These are phyloP conservation scores for Tephrocybe sp. DNA, from an alignment of 768 basidiomycete genomes.

Conservation along the genomic window DNA sequence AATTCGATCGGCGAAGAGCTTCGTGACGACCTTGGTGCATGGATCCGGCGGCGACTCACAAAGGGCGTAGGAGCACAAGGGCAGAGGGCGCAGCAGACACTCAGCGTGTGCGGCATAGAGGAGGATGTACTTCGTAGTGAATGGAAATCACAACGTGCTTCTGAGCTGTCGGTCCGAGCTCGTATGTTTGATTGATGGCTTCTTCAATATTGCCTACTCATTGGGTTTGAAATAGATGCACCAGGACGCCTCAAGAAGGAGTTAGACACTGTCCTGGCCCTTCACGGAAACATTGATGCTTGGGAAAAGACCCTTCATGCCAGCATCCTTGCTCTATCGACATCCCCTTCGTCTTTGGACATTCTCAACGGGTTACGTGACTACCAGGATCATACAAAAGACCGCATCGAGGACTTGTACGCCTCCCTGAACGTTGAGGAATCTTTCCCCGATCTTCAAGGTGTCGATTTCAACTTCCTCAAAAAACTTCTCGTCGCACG, in stretches of 20 bases:
- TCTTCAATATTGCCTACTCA: background rate
- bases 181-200: slow-evolving; percentile 27
- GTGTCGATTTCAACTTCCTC: slow-evolving; percentile 27
- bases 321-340: slow-evolving; percentile 14
- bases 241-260: slow-evolving; percentile 26
- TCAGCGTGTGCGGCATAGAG: slow-evolving; percentile 17
- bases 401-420: slow-evolving; percentile 30
- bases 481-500: slow-evolving; percentile 27
- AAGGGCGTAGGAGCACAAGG: slow-evolving; percentile 17
- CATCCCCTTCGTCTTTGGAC: background rate
- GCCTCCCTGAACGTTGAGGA: slow-evolving; percentile 31
- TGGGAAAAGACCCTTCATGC: slow-evolving; percentile 14
- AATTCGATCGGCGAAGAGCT: slow-evolving; percentile 23
- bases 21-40: slow-evolving; percentile 28
- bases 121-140: slow-evolving; percentile 22
- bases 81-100: slow-evolving; percentile 6
- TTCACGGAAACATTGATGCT: background rate
- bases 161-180: slow-evolving; percentile 26
- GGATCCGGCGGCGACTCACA: slow-evolving; percentile 24
- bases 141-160: slow-evolving; percentile 31
- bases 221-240: slow-evolving; percentile 20
- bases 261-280: background rate
- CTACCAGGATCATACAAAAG: slow-evolving; percentile 18
- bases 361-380: slow-evolving; percentile 19
- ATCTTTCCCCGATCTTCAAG: slow-evolving; percentile 30